Conservation (phyloP, 1,284 basidiomycete species). For the Irpex lacteus region DNA sequence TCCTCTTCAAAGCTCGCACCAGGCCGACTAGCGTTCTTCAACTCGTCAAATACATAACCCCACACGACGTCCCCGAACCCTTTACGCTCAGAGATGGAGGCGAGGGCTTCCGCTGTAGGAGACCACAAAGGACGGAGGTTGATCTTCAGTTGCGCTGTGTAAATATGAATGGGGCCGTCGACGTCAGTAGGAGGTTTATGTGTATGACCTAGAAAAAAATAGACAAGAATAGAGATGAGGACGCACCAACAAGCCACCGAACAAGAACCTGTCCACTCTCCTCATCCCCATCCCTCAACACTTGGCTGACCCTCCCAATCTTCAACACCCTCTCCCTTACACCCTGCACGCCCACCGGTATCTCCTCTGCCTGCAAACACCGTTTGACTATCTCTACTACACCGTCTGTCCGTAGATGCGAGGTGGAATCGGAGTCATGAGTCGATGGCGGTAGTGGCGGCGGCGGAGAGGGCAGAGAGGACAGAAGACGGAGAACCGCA, state of each 20-base stretch:
- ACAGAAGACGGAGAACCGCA: constrained; percentile 52
- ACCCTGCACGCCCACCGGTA: constrained; percentile 72
- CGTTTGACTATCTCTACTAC: constrained; percentile 60
- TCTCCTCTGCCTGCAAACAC: constrained; percentile 72
- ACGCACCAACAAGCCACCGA: constrained; percentile 64
- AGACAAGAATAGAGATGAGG: too few relatives aligned
- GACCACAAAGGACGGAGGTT: constrained; percentile 88
- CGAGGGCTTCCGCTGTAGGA: constrained; percentile 72
- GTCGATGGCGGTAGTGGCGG: background rate
- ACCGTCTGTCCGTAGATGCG: constrained; percentile 20
- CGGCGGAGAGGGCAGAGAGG: constrained; percentile 33
- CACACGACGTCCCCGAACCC: constrained; percentile 69
- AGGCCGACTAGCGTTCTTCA: constrained; percentile 31
- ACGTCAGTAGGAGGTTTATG: too few relatives aligned
- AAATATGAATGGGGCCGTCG: too few relatives aligned
- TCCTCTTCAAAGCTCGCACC: too few relatives aligned
- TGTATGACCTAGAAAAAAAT: too few relatives aligned
- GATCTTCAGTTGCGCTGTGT: constrained; percentile 84
- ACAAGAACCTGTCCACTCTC: constrained; percentile 52
- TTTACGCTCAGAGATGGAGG: constrained; percentile 46
- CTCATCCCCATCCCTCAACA: constrained; percentile 50
- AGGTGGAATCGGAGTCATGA: too few relatives aligned
- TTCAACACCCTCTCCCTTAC: constrained; percentile 79
- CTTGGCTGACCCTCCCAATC: constrained; percentile 59
- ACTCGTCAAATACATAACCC: constrained; percentile 64